Conservation (phyloP, 2,329 filamentous ascomycete genomes). For the Epichloe gansuensis region DNA sequence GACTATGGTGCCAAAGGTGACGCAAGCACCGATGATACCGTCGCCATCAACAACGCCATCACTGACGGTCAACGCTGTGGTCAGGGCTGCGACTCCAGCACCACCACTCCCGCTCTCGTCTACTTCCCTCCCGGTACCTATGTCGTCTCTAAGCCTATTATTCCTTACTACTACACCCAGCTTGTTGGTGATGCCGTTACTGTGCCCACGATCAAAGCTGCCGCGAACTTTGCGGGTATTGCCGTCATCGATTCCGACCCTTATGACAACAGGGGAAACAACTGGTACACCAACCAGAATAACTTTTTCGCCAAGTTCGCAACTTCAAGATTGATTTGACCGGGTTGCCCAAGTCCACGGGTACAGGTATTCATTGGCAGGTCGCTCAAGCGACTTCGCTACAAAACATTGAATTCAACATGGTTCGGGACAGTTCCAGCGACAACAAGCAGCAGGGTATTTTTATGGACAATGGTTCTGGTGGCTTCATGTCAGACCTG, state of each 20-base stretch:
- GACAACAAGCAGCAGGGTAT: constrained; percentile 63
- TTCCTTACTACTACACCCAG: constrained; percentile 89
- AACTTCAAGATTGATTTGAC: constrained; percentile 74
- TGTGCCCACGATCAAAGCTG: constrained; percentile 64
- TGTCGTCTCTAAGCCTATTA: constrained; percentile 62
- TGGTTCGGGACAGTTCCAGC: constrained; percentile 52
- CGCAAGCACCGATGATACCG: constrained; percentile 67
- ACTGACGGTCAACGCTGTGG: constrained; percentile 70
- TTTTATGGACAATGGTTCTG: constrained; percentile 77
- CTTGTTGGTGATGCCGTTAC: constrained; percentile 69
- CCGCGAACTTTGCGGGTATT: constrained; percentile 65
- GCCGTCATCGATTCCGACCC: constrained; percentile 83
- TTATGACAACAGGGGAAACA: constrained; percentile 55
- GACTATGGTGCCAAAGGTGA: constrained; percentile 63
- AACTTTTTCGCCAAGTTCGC: constrained; percentile 77
- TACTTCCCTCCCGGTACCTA: constrained; percentile 91
- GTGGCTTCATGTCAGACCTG: constrained; percentile 73
- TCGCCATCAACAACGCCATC: constrained; percentile 76
- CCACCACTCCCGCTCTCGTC: constrained; percentile 71
- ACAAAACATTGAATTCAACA: constrained; percentile 73
- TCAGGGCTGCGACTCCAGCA: constrained; percentile 68
- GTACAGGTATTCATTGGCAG: constrained; percentile 73
- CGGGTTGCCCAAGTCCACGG: constrained; percentile 44
- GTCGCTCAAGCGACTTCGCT: constrained; percentile 72
- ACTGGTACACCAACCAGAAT: constrained; percentile 71